Evolutionary conservation across 2,329 filamentous ascomycete species (phyloP).

Genomic region (Ophiostoma piceae): DNA sequence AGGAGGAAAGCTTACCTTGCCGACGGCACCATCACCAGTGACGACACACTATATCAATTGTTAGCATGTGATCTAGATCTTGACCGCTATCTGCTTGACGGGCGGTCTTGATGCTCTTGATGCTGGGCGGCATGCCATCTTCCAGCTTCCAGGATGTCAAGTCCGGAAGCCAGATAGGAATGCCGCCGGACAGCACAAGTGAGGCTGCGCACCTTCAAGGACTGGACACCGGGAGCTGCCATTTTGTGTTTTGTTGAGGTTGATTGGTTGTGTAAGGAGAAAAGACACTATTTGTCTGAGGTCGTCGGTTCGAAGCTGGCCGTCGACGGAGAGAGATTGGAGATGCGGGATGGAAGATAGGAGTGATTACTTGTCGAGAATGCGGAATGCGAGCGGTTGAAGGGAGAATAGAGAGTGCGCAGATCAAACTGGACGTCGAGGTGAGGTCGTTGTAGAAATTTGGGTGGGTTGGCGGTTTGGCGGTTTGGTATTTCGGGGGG

Average conservation of each 20-base stretch:
- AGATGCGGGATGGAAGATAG: background rate
- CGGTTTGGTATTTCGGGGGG: constrained; percentile 11
- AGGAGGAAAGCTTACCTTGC: constrained; percentile 62
- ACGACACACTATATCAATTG: constrained; percentile 74
- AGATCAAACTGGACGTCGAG: constrained; percentile 20
- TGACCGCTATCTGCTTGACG: background rate
- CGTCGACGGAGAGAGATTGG: background rate
- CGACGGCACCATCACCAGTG: constrained; percentile 97
- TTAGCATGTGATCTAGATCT: constrained; percentile 32
- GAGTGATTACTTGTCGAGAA: background rate
- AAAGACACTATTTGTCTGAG: background rate
- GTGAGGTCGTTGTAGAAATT: constrained; percentile 1
- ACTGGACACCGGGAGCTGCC: constrained; percentile 80
- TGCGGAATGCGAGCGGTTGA: background rate
- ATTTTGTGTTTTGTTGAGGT: constrained; percentile 48
- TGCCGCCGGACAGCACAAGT: background rate
- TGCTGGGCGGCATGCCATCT: background rate
- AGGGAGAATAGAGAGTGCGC: background rate
- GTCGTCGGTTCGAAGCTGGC: constrained; percentile 2
- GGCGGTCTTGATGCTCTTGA: background rate
- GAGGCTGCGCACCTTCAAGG: constrained; percentile 66
- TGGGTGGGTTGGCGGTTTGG: constrained; percentile 12
- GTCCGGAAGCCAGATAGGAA: background rate
- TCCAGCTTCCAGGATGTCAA: background rate
- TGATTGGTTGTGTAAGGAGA: background rate